Evolutionary conservation across 2,329 filamentous ascomycete species (phyloP), one percentile per base, ranked within the genome.

Genomic region (Bipolaris sorokiniana): DNA sequence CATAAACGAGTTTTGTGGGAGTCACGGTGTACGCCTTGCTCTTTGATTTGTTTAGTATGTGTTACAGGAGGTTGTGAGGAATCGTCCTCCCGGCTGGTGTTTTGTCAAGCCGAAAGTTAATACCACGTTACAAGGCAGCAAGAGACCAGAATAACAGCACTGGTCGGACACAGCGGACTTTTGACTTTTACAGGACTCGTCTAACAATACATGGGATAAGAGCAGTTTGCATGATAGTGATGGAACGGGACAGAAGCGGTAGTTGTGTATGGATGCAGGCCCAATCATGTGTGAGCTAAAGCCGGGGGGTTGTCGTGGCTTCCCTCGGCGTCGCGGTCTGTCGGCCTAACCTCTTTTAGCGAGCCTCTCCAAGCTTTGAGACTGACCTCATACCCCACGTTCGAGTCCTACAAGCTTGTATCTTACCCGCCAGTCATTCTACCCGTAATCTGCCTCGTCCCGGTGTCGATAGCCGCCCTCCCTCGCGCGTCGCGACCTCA

Each of bases 311-410:
- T 55, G 57, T 50, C 58, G 51, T 59, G 49, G 47, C 51, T 61
- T 58, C 59, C 58, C 55, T 63, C 57, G 58, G 58, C 56, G 56
- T 55, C 54, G 57, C 57, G 48, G 53, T 49, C 31, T 34, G 45
- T 37, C 60, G 48, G 41, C 59, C 68, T 69, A 69, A 61, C 56
- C 65, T 62, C 65, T 64, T 68, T 64, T 59, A 52, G 66, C 60
- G 40, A 40, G 41, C 48, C 51, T 52, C 54, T 55, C 61, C 58
- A 64, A 63, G 61, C 61, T 58, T 55, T 53, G 57, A 62, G 65
- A 61, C 67, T 69, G 67, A 69, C 62, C 60, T 69, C 67, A 69
- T 69, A 69, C 68, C 69, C 67, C 66, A 68, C 63, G 63, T 59
- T 60, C 26, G 59, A 64, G 57, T 60, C 59, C 61, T 57, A 68